Percentiles rank a stretch among this genome's conserved stretches.
These are phyloP conservation scores for Capsicum rhomboideum DNA, from an alignment of 257 asterid species.

Conservation along the genomic window DNA sequence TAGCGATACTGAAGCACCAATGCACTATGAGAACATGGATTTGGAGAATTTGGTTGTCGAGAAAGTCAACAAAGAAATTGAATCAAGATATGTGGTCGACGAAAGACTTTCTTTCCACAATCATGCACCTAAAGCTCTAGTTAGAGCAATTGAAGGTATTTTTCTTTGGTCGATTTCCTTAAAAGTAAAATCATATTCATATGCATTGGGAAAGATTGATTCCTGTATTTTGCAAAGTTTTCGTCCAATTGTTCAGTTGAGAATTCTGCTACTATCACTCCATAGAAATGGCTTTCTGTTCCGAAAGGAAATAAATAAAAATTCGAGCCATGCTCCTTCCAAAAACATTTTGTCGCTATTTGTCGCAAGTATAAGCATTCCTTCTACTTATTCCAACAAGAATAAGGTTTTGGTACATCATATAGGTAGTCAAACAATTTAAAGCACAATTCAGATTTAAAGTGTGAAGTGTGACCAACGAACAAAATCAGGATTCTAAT, in stretches of 20 bases:
- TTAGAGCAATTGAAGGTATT: constrained; percentile 59
- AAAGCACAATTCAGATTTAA: neutral
- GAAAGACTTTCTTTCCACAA: constrained; percentile 41
- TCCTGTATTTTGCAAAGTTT: neutral
- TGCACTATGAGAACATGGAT: constrained; percentile 68
- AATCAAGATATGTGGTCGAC: constrained; percentile 32
- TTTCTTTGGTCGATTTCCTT: neutral
- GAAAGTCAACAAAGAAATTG: constrained; percentile 50
- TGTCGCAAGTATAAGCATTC: neutral
- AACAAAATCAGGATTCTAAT: neutral
- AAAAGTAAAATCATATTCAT: neutral
- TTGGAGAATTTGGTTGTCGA: constrained; percentile 51
- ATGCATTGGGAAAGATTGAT: neutral
- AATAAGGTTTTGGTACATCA: too few species aligned
- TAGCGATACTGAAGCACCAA: constrained; percentile 34
- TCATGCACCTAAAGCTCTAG: constrained; percentile 32
- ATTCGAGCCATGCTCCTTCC: neutral
- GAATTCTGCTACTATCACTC: neutral
- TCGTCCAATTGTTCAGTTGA: neutral
- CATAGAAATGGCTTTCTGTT: neutral
- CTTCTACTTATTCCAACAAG: neutral
- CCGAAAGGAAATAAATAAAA: neutral
- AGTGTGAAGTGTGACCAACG: neutral
- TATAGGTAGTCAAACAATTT: neutral
- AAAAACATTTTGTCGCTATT: neutral